These are phyloP conservation scores for Rasamsonia emersonii DNA, from an alignment of 2,329 filamentous ascomycete genomes.

Conservation along the genomic window DNA sequence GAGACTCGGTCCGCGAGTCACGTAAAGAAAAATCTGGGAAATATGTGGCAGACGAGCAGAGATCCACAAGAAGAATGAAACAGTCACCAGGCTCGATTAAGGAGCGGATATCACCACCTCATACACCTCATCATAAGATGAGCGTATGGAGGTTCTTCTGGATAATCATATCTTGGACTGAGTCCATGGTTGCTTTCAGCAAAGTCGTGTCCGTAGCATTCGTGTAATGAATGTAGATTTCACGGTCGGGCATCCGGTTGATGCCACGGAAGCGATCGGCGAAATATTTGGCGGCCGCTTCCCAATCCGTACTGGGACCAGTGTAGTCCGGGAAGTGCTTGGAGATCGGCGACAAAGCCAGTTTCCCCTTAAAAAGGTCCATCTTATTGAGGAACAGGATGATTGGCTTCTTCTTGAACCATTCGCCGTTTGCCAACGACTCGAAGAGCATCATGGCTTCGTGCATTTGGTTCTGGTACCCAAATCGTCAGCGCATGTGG, in stretches of 20 bases:
- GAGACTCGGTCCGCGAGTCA: not conserved
- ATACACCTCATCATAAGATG: slow-evolving; percentile 49
- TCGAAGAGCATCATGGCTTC: slow-evolving; percentile 82
- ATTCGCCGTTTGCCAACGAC: slow-evolving; percentile 76
- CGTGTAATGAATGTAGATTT: slow-evolving; percentile 52
- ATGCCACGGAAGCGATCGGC: slow-evolving; percentile 71
- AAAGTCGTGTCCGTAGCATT: slow-evolving; percentile 61
- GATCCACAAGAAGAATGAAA: too few species aligned
- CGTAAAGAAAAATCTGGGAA: too few species aligned
- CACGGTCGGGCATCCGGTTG: slow-evolving; percentile 53
- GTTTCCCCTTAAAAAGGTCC: slow-evolving; percentile 73
- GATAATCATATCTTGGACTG: slow-evolving; percentile 81
- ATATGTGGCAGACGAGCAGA: too few species aligned
- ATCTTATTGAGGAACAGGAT: slow-evolving; percentile 86
- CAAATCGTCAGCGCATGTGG: slow-evolving; percentile 9
- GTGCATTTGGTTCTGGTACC: slow-evolving; percentile 74
- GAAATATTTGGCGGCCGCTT: slow-evolving; percentile 71
- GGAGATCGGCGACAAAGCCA: slow-evolving; percentile 60
- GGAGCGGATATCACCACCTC: too few species aligned
- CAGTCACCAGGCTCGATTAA: too few species aligned
- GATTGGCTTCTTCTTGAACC: slow-evolving; percentile 73
- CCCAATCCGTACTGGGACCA: slow-evolving; percentile 61
- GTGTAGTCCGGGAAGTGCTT: slow-evolving; percentile 72
- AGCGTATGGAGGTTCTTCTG: slow-evolving; percentile 74
- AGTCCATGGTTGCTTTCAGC: slow-evolving; percentile 77